Evolutionary conservation across 495 filamentous ascomycete species (phyloP), one percentile per base, ranked within the genome.

Genomic region (Polyplosphaeria fusca): DNA sequence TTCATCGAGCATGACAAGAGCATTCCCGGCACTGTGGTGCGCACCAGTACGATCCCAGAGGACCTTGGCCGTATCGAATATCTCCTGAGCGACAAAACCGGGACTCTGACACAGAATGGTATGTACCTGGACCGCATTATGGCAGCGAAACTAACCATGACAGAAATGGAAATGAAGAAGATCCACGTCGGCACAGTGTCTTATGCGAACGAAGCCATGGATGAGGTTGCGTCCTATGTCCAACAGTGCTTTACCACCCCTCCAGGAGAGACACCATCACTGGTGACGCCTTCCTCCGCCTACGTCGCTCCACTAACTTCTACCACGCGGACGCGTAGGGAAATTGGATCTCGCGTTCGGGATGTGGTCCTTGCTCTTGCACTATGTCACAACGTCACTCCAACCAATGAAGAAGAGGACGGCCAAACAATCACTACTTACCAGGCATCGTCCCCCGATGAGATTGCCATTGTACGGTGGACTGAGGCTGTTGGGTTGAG

Each of bases 171-270:
- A 71, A 81, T 99, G 78, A 95, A 91, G 66, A 99, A 97, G 71
- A 91, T 97, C 24, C 94, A 97, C 64, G 89, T 99, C 55, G 94
- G 94, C 1, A 97, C 93, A 19, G 94, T 97, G 2, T 96, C 91
- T 0, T 99, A 97, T 66, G 94, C 91, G 20, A 93, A 92, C 60
- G 94, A 99, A 69, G 91, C 93, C 2, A 97, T 96, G 94, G 93
- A 96, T 55, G 94, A 97, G 68, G 94, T 99, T 9, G 72, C 82
- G 30, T 83, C 87, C 0, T 96, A 93, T 64, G 79, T 97, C 41
- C 82, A 77, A 57, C 91, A 95, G 67, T 87, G 82, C 24, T 94
- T 96, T 67, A 77, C 83, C 4, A 69, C 76, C 28, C 70, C 77
- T 13, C 28, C 70, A 45, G 58, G 74, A 12, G 67, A 64, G 3